These are phyloP conservation scores for Pyrenophora tritici-repentis DNA, from an alignment of 2,329 filamentous ascomycete genomes.

Conservation along the genomic window DNA sequence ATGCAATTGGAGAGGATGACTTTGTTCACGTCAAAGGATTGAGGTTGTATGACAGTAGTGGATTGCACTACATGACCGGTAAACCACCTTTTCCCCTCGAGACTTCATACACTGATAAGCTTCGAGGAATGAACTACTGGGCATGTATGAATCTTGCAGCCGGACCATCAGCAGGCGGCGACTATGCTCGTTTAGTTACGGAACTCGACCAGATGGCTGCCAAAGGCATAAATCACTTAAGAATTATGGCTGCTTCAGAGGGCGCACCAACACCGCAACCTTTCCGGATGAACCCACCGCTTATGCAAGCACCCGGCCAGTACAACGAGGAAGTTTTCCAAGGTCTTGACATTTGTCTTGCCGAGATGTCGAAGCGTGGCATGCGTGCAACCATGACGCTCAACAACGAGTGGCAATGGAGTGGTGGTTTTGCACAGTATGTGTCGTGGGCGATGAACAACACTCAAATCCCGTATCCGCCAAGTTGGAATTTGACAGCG, in stretches of 20 bases:
- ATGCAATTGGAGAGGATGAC: constrained; percentile 35
- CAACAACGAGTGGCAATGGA: constrained; percentile 49
- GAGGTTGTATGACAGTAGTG: constrained; percentile 42
- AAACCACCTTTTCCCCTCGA: neutral
- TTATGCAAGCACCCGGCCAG: constrained; percentile 44
- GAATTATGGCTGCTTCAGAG: constrained; percentile 49
- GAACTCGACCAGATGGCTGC: constrained; percentile 50
- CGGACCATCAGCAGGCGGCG: constrained; percentile 41
- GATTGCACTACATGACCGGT: constrained; percentile 46
- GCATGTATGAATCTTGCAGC: constrained; percentile 50
- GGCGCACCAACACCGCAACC: constrained; percentile 47
- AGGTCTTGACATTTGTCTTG: constrained; percentile 47
- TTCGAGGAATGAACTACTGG: constrained; percentile 48
- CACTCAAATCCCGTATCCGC: constrained; percentile 44
- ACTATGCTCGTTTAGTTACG: constrained; percentile 44
- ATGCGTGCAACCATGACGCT: constrained; percentile 51
- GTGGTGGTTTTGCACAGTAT: constrained; percentile 47
- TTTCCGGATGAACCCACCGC: constrained; percentile 47
- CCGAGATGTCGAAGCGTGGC: constrained; percentile 48
- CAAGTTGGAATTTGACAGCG: constrained; percentile 47
- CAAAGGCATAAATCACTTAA: constrained; percentile 48
- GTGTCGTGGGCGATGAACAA: constrained; percentile 47
- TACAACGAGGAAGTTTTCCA: constrained; percentile 48
- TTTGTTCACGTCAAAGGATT: constrained; percentile 45
- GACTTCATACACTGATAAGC: neutral